Percentiles rank a stretch among this genome's conserved stretches.
These are phyloP conservation scores for Clavispora fructus DNA, from an alignment of 805 yeast species.

Conservation along the genomic window DNA sequence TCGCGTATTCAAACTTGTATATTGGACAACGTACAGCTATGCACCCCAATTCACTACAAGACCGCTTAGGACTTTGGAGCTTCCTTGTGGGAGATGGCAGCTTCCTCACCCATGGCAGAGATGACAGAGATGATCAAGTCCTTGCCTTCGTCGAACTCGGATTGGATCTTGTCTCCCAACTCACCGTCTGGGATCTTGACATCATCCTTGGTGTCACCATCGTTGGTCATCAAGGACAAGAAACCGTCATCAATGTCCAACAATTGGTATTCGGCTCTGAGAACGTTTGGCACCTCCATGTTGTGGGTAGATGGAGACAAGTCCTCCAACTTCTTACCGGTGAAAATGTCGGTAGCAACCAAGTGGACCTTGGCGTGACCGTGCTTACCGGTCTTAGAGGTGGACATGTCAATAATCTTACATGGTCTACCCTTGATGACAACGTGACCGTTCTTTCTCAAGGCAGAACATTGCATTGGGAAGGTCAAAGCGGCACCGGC, in stretches of 20 bases:
- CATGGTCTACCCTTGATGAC: constrained; percentile 99
- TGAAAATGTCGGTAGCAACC: constrained; percentile 98
- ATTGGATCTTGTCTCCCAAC: constrained; percentile 86
- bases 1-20: constrained; percentile 2
- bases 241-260: constrained; percentile 98
- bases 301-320: constrained; percentile 99
- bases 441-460: constrained; percentile 99
- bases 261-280: constrained; percentile 93
- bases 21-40: constrained; percentile 4
- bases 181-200: constrained; percentile 98
- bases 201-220: constrained; percentile 99
- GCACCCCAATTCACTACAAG: not conserved
- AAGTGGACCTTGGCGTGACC: constrained; percentile 99
- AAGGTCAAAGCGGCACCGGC: constrained; percentile 98
- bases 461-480: constrained; percentile 99
- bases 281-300: constrained; percentile 98
- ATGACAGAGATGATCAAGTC: constrained; percentile 95
- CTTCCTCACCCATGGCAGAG: constrained; percentile 99
- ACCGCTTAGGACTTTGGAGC: constrained; percentile 64
- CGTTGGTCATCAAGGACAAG: constrained; percentile 93
- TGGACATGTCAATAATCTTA: constrained; percentile 99
- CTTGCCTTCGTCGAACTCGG: constrained; percentile 96
- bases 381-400: constrained; percentile 99
- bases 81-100: constrained; percentile 97
- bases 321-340: constrained; percentile 99